Evolutionary conservation across 2,329 filamentous ascomycete genomes (phyloP), one percentile per base, ranked within the genome.

Genomic region (Ustulina deusta): DNA sequence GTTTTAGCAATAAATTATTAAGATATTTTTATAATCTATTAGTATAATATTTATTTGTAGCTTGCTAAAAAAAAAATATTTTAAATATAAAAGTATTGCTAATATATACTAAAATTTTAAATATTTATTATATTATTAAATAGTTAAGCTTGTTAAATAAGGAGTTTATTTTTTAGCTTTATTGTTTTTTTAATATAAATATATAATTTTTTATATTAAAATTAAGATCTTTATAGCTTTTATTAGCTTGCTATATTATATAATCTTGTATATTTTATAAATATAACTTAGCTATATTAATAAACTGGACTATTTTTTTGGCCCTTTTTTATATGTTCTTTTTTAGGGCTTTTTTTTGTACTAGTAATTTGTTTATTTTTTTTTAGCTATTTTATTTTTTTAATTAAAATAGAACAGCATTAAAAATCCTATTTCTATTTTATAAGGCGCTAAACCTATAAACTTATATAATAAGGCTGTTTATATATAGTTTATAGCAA

Each of bases 331-430:
- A n/a, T n/a, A n/a, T n/a, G n/a, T n/a, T n/a, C n/a, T n/a, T n/a
- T n/a, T n/a, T n/a, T n/a, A n/a, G n/a, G n/a, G n/a, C n/a, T n/a
- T n/a, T n/a, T n/a, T n/a, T n/a, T n/a, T n/a, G n/a, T n/a, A n/a
- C n/a, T n/a, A n/a, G n/a, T n/a, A n/a, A n/a, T n/a, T n/a, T n/a
- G n/a, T n/a, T n/a, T n/a, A n/a, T n/a, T n/a, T n/a, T n/a, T n/a
- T 49, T 49, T 29, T 46, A 46, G 42, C n/a, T n/a, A n/a, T 46
- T 22, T 46, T 46, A 13, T 25, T 49, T 49, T 49, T 49, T 25
- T 49, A 25, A 49, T 44, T 20, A 20, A 44, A 44, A 44, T 44
- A 20, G n/a, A 44, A 44, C 1, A 44, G 40, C 15, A 44, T 44
- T 2, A 44, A 44, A 44, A 44, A 44, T 6, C 17, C n/a, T 49